A percentile compares a stretch with the other conserved stretches of the same genome.
Evolutionary conservation across 768 basidiomycete genomes (phyloP).

Genomic region (Boletellus sp.): DNA sequence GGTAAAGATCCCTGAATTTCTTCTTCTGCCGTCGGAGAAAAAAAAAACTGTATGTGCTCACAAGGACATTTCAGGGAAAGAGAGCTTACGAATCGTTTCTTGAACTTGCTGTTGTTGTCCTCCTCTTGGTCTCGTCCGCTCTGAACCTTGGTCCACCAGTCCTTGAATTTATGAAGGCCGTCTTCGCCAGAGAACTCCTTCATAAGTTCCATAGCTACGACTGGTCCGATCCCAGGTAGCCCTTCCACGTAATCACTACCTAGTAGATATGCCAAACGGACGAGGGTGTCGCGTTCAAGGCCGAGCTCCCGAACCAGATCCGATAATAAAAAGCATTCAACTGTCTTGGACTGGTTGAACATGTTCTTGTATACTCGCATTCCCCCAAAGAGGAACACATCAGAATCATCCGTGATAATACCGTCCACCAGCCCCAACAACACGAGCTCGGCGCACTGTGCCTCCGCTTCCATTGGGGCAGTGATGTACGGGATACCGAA

Average conservation of each 20-base stretch:
- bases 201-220: conserved; percentile 92
- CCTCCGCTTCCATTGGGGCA: conserved; percentile 99
- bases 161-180: conserved; percentile 81
- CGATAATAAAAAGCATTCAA: conserved; percentile 85
- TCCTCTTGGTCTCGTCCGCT: conserved; percentile 76
- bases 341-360: conserved; percentile 99
- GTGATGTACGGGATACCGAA: conserved; percentile 99
- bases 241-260: conserved; percentile 98
- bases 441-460: conserved; percentile 93
- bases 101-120: conserved; percentile 75
- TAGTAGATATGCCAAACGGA: conserved; percentile 87
- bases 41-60: conserved; percentile 6
- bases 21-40: conserved; percentile 60
- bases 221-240: conserved; percentile 87
- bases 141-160: conserved; percentile 95
- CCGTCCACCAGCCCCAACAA: conserved; percentile 87
- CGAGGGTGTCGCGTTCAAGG: conserved; percentile 78
- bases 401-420: conserved; percentile 98
- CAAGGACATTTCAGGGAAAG: conserved; percentile 8
- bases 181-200: conserved; percentile 88
- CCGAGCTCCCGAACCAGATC: conserved; percentile 88
- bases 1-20: conserved; percentile 78
- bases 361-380: conserved; percentile 97
- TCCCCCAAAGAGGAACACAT: conserved; percentile 97
- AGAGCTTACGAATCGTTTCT: conserved; percentile 75